Base-by-base conservation (phyloP, 495 filamentous ascomycete species). In the Sabuloglossum arenarium region DNA sequence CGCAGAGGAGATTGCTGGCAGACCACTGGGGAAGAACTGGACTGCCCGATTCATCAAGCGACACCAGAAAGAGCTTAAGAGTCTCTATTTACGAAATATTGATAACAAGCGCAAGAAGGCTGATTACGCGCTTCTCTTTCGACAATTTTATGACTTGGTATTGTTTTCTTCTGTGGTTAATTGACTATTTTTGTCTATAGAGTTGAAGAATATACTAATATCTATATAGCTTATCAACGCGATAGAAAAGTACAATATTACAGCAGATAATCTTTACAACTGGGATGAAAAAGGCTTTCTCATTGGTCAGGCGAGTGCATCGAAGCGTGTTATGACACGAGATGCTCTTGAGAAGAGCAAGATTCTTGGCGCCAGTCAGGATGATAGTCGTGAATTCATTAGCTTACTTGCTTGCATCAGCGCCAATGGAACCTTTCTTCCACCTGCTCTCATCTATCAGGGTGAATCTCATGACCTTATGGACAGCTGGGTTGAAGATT, bases 261-360 rank as follows among this genome's bases (percentile, higher is more conserved):
- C 58, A 23, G 53, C 59, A 14, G 6, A 46, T 12, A 47, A 62
- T 34, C 59, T 45, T n/a, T 62, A 62, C 55, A 64, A 63, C 45
- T 54, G 62, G 24, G 62, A 64, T 55, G 58, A 64, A 39, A 64
- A 64, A 37, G 62, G 61, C 56, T 64, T 64, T 42, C 28, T 61
- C 6, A 61, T 64, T 27, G 59, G 61, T 14, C 27, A 57, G 11
- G 5, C 47, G 9, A 53, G 29, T 21, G 32, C 1, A 27, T 28
- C 43, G 37, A 56, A 49, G 49, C 27, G 37, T 55, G 42, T 24
- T 61, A 14, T n/a, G n/a, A n/a, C n/a, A n/a, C n/a, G n/a, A n/a
- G n/a, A n/a, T n/a, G n/a, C n/a, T n/a, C n/a, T n/a, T 59, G 34
- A 31, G 46, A 16, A 53, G 54, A 6, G 59, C 23, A 59, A 28